Base-by-base conservation (phyloP, 73 alveolate species). In the Paramecium sonneborni region DNA sequence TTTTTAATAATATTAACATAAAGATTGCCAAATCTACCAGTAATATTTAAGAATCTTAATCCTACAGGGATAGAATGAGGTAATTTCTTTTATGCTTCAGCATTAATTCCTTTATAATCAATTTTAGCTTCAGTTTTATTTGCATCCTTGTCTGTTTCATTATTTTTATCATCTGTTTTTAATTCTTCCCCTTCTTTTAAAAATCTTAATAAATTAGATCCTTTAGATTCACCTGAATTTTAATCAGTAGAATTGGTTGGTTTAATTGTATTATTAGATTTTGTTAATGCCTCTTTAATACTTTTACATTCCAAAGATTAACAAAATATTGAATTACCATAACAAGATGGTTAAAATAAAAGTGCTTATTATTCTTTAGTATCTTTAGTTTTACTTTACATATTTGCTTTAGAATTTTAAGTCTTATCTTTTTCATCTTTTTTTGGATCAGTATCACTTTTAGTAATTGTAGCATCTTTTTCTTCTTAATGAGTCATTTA, bases 21-120 rank as follows among this genome's bases (percentile, higher is more conserved):
- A 21, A 88, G 52, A 41, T 88, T 88, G 2, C 94, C 94, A 88
- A 39, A 88, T 39, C 90, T 79, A 41, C 90, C 90, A 18, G 90
- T 79, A 21, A 79, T 46, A 44, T 79, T 79, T 12, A 79, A 44
- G 43, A 79, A 79, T 44, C 90, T 79, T 14, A 79, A 57, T 41
- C 90, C 90, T 20, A 20, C 6, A 5, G 90, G 90, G 9, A 79
- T 44, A 10, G 69, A 6, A 18, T 79, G 90, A 44, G 90, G 90
- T 34, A 79, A 79, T 79, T 20, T 23, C 30, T 39, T 39, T 44
- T 79, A 43, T 11, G 90, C 90, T 79, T 79, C 34, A 12, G 44
- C 74, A 79, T 43, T 41, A 1, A 79, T 39, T 14, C 76, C 90
- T 43, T 79, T 46, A 21, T 79, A 79, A 44, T 79, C 90, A 24